phyloP scores from a whole-genome alignment of 148 eudicot species.

The Drosera capensis region DNA sequence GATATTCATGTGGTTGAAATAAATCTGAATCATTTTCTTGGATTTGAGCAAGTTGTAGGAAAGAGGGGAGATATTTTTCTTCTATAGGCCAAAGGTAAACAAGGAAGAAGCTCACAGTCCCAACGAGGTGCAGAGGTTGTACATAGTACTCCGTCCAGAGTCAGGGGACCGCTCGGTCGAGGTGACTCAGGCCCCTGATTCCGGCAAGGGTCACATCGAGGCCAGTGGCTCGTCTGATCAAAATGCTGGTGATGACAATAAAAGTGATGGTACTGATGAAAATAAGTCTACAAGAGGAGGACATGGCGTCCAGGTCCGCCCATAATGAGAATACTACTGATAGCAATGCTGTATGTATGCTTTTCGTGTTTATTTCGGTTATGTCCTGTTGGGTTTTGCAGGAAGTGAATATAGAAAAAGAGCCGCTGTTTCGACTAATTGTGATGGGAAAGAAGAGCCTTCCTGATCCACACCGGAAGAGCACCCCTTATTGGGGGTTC shows the following conservation, averaged over 20 bases:
- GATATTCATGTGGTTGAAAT: no score
- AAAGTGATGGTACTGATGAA: background rate
- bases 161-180: constrained; percentile 28
- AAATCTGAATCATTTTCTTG: background rate
- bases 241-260: constrained; percentile 1
- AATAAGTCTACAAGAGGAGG: constrained; percentile 18
- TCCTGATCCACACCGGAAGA: constrained; percentile 32
- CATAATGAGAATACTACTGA: no score
- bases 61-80: constrained; percentile 81
- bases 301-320: constrained; percentile 17
- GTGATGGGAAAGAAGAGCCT: constrained; percentile 54
- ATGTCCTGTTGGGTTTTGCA: constrained; percentile 5
- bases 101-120: constrained; percentile 46
- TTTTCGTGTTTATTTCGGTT: background rate
- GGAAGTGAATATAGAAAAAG: constrained; percentile 41
- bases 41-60: constrained; percentile 20
- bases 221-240: constrained; percentile 5
- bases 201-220: constrained; percentile 31
- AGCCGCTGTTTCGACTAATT: constrained; percentile 35
- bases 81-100: constrained; percentile 64
- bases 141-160: constrained; percentile 53
- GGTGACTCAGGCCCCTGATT: constrained; percentile 29
- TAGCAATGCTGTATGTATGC: background rate
- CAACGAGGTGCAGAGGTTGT: constrained; percentile 54
- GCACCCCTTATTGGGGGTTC: constrained; percentile 56